Base-by-base conservation (phyloP, 371 early-diverging fungal species). In the Mycotypha africana region DNA sequence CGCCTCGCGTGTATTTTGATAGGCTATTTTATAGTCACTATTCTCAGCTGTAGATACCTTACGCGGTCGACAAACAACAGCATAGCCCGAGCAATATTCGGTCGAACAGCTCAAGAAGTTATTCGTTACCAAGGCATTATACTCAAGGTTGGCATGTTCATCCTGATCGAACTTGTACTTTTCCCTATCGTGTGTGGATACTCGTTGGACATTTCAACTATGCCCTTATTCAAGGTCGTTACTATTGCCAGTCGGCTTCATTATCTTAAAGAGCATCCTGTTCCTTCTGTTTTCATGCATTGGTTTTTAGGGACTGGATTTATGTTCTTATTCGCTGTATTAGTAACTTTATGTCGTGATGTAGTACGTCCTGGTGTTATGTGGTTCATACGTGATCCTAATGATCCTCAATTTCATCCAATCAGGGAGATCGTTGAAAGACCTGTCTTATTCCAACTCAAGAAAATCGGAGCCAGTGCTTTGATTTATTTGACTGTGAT, bases 351-450 rank as follows among this genome's bases (percentile, higher is more conserved):
- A 20, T 86, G 88, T 28, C 83, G 95, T 24, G 76, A 81, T 24
- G 71, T 89, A 12, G 76, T 93, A 14, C 84, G 96, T 0, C 89
- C 88, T 2, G 95, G 95, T 23, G 91, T 95, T 16, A 78, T 95
- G 76, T 94, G 95, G 94, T 95, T 95, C 60, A 88, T 95, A 41
- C 85, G 96, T 23, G 94, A 97, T 49, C 96, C 97, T 3, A 89
- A 88, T 37, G 94, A 96, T 56, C 92, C 93, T 8, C 81, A 87
- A 21, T 93, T 92, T 60, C 85, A 92, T 51, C 93, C 95, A 3
- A 84, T 97, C 56, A 82, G 84, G 36, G 97, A 97, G 58, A 85
- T 91, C 21, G 57, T 91, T 6, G 89, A 93, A 49, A 78, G 86
- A 15, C 86, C 90, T 0, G 61, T 84, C 7, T 46, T 76, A 10